Evolutionary conservation across 176 grass and related monocot species (phyloP), one percentile per base, ranked within the genome.

Genomic region (Neostapfia colusana): DNA sequence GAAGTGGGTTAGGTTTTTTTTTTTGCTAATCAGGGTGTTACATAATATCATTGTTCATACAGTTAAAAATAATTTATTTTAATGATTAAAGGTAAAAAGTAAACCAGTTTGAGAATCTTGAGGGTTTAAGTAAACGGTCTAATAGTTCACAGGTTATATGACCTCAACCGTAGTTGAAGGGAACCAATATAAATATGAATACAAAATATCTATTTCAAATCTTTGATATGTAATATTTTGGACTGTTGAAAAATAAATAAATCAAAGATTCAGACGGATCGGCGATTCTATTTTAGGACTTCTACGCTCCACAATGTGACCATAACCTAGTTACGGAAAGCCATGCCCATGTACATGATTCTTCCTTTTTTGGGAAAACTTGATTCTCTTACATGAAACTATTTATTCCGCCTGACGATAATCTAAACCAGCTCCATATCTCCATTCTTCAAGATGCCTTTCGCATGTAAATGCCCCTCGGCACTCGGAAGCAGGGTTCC

Each of bases 361-460:
- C 49, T 7, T 51, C 51, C 51, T 54, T 54, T 21, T 21, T 1
- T 20, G 7, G 18, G 51, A 7, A 54, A 54, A 21, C 7, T 20
- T 54, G 20, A 21, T 54, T 54, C 18, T 54, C 45, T 78, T 6
- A 13, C 18, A 55, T 16, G 25, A 56, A 69, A 58, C 15, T 64
- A 20, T 41, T 74, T 76, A 94, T 65, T 91, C 72, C 8, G 39
- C 74, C 69, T 90, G 86, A 23, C 76, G 73, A 56, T 99, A 99
- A 78, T 99, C 95, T 90, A 99, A 89, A 63, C 95, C 92, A 39
- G 89, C 83, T 80, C 95, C 95, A 78, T 95, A 99, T 72, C 93
- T 88, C 95, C 95, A 99, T 61, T 89, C 91, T 84, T 99, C 95
- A 64, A 99, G 79, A 73, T 92, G 84, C 12, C 92, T 85, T 58